phyloP scores from a whole-genome alignment of 2,329 filamentous ascomycete genomes.

The Paraphaeosphaeria sporulosa region DNA sequence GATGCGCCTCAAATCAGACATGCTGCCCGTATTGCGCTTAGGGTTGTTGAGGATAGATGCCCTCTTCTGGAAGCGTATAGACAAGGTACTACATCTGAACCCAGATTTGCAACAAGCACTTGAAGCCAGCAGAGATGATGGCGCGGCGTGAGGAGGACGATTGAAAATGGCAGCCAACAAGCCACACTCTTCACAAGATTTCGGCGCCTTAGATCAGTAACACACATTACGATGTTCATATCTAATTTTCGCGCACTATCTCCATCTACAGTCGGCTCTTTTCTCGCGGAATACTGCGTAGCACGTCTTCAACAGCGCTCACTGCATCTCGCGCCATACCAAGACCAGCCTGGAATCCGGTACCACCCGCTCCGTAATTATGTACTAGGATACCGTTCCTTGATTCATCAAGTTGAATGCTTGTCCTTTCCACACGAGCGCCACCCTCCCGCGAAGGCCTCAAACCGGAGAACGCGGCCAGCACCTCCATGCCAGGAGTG shows the following conservation, averaged over 20 bases:
- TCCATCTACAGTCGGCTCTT: conserved; percentile 6
- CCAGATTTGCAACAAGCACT: neutral
- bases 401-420: conserved; percentile 3
- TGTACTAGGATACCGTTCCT: conserved; percentile 21
- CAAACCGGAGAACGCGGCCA: conserved; percentile 26
- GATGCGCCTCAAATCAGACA: conserved; percentile 21
- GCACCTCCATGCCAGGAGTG: conserved; percentile 23
- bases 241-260: no score
- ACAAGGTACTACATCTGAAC: neutral
- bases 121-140: neutral
- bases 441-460: conserved; percentile 25
- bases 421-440: conserved; percentile 25
- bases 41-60: conserved; percentile 20
- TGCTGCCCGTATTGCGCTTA: conserved; percentile 19
- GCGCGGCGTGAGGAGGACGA: neutral
- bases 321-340: conserved; percentile 29
- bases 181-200: no score
- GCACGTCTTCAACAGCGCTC: conserved; percentile 15
- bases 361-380: conserved; percentile 29
- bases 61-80: neutral
- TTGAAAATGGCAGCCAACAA: no score
- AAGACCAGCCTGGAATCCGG: conserved; percentile 26
- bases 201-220: no score
- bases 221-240: no score
- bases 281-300: conserved; percentile 7